Base-by-base conservation (phyloP, 768 basidiomycete genomes). In the Hortiboletus campestris region DNA sequence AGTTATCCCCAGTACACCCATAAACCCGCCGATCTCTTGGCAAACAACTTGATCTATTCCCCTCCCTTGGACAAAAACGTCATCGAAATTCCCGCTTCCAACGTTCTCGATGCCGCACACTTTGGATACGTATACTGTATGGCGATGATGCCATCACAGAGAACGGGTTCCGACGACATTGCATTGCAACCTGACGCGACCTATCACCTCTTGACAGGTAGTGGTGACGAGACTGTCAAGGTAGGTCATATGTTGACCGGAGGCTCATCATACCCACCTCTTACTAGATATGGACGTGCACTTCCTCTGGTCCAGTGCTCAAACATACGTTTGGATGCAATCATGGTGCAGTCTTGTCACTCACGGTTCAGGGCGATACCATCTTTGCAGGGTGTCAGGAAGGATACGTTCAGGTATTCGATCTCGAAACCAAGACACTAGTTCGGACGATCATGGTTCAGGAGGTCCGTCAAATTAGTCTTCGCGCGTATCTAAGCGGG, bases 311-410 rank as follows among this genome's bases (percentile, higher is more conserved):
- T 12, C 84, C 81, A 0, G 70, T 67, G 20, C 73, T 84, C 5
- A 63, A 82, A 20, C 84, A 90, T 58, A 84, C 86, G 4, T 91
- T 91, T 57, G 77, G 82, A 29, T 90, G 88, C 63, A 78, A 72
- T 51, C 84, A 84, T 61, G 91, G 94, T 2, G 95, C 93, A 0
- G 85, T 97, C 7, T 77, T 94, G n/a, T 84, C 92, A 0, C 77
- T 98, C 28, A 83, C 84, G 2, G 81, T 82, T 0, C 78, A 79
- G 34, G 87, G 86, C 20, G 90, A 91, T 19, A 90, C 91, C 1
- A 78, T 98, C 20, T 97, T 88, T 64, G 96, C 92, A 8, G 96
- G 94, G 0, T 90, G 94, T 63, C 96, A 98, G 72, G 94, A 93
- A 59, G 96, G 96, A 3, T 86, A 89, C 62, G 91, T 98, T 63